Conservation (phyloP, 352 stramenopile genomes). For the Peronospora tabacina region DNA sequence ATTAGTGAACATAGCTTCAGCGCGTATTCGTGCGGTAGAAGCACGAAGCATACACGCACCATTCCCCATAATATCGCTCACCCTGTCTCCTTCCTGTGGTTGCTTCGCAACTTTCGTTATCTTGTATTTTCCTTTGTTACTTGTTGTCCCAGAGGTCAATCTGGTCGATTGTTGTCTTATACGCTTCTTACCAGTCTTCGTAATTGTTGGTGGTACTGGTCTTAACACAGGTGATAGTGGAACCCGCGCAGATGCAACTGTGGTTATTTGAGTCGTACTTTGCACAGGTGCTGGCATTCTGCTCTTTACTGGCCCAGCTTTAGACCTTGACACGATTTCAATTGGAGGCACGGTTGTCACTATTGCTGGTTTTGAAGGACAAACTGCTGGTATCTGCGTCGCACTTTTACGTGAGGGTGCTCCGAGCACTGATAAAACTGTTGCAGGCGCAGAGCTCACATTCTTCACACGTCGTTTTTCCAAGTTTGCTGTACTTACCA, state of each 20-base stretch:
- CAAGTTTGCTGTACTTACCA: background rate
- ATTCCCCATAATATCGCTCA: conserved; percentile 6
- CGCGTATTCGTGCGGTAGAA: background rate
- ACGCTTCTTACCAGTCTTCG: conserved; percentile 29
- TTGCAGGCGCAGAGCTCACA: background rate
- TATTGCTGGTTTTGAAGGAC: background rate
- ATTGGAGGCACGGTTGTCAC: conserved; percentile 1
- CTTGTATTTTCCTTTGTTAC: conserved; percentile 17
- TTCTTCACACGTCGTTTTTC: background rate
- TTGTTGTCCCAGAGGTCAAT: background rate
- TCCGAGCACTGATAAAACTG: background rate
- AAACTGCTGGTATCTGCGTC: background rate
- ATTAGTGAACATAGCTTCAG: conserved; percentile 3
- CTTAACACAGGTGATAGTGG: background rate
- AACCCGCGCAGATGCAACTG: conserved; percentile 3
- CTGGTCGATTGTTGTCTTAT: conserved; percentile 10
- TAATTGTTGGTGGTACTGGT: conserved; percentile 2
- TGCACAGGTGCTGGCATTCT: background rate
- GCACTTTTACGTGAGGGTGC: background rate
- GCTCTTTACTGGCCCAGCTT: conserved; percentile 1
- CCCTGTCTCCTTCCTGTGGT: conserved; percentile 1
- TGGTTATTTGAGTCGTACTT: conserved; percentile 2
- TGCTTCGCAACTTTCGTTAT: conserved; percentile 9
- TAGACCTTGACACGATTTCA: conserved; percentile 3
- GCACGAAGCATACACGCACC: conserved; percentile 11